Evolutionary conservation across 495 filamentous ascomycete species (phyloP), one percentile per base, ranked within the genome.

Genomic region (Pseudoneurospora amorphoporcata): DNA sequence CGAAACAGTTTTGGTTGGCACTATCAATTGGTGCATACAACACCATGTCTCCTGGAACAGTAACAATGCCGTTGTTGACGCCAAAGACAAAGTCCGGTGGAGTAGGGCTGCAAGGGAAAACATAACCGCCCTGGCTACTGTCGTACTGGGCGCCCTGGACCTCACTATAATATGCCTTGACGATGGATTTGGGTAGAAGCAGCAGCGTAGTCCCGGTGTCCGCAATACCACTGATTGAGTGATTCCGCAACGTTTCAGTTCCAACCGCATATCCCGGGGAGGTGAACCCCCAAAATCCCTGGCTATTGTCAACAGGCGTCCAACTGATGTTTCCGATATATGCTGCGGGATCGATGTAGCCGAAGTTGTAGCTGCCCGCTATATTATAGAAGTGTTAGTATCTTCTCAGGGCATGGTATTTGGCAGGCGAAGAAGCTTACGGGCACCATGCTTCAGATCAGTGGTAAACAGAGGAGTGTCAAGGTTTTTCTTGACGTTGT

Each of bases 151-250:
- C 83, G 37, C 87, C 84, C 17, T 72, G 39, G 68, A 94, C 85
- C 41, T 88, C 72, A 58, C 76, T 72, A 82, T 92, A 94, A 85
- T 93, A 95, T 74, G 81, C 86, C 8, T 75, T 75, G 75, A 91
- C 89, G 75, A 92, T 79, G 37, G 73, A 71, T 70, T 79, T 75
- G 72, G 87, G 86, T 70, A 94, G 83, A 73, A 91, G 85, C 42
- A 92, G 77, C 68, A 95, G 89, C 45, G 91, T 90, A 68, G 92
- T 93, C 72, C 92, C 92, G 37, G 92, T 92, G 83, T 91, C 89
- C 69, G 87, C 85, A 77, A 91, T 89, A 72, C 84, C 84, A 71
- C 81, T 78, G 69, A 88, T 81, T 43, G 77, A 76, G 53, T 77
- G 76, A 45, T 74, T 76, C 45, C 74, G 77, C 73, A 83, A 81